Base-by-base conservation (phyloP, 2,329 filamentous ascomycete genomes). In the Elsinoe batatas region DNA sequence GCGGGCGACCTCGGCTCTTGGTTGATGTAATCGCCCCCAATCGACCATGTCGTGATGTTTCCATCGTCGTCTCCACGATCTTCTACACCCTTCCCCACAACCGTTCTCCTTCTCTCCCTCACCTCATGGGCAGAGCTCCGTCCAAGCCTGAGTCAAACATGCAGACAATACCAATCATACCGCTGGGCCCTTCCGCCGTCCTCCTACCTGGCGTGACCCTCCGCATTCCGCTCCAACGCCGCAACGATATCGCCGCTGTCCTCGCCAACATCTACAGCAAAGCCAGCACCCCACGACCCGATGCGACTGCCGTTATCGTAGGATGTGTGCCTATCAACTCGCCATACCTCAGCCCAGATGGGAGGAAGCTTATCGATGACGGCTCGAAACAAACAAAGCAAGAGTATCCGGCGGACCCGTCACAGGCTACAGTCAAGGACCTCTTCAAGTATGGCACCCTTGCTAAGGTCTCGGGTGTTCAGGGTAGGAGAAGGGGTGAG, bases 261-360 rank as follows among this genome's bases (percentile, higher is more conserved):
- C 82, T 98, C 57, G 87, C 90, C 17, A 84, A 85, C 63, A 81
- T 95, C 58, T 91, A 95, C 71, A 87, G 87, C 64, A 83, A 84
- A 62, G 84, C 84, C 26, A 78, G 86, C 33, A 80, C 81, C 38
- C 72, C 76, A 20, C 84, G 83, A 64, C 80, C 75, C 1, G 76
- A 84, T 61, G 80, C 82, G 26, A 79, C 78, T 59, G 77, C 82
- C 62, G 82, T 95, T 62, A 84, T 87, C 7, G 84, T 97, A 61
- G 89, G 87, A 54, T 97, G 91, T 69, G 83, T 97, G 55, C 93
- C 93, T 17, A 76, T 96, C 58, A 84, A 78, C 60, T 93, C 88
- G 50, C 84, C 85, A 3, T 79, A 84, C 20, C 77, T 95, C 22
- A 84, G 83, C 57, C 77, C 79, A 26, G 83, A 88, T 65, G 90